phyloP scores from a whole-genome alignment of 306 rosid species.

The Carpinus fangiana region DNA sequence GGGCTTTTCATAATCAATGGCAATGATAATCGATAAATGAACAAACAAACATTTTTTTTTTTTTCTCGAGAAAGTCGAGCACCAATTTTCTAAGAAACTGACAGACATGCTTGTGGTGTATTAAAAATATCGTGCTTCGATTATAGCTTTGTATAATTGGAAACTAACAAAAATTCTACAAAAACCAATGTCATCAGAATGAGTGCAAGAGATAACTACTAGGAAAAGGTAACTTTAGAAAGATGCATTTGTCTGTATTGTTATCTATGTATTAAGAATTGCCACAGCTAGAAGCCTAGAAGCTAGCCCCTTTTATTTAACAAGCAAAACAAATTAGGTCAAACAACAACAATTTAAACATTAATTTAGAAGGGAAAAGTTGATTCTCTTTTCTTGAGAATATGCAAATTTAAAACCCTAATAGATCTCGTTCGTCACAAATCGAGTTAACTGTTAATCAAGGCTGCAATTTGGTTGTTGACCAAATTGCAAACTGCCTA shows the following conservation, averaged over 20 bases:
- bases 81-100: slow-evolving; percentile 41
- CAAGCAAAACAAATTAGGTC: slow-evolving; percentile 11
- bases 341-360: slow-evolving; percentile 12
- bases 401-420: not conserved
- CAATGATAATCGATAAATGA: slow-evolving; percentile 14
- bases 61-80: slow-evolving; percentile 35
- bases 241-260: slow-evolving; percentile 35
- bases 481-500: too few relatives aligned
- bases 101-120: slow-evolving; percentile 72
- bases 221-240: slow-evolving; percentile 30
- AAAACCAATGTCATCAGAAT: slow-evolving; percentile 26
- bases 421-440: not conserved
- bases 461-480: too few relatives aligned
- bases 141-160: slow-evolving; percentile 28
- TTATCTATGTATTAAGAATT: slow-evolving; percentile 3
- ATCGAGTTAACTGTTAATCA: not conserved
- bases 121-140: slow-evolving; percentile 22
- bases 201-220: slow-evolving; percentile 32
- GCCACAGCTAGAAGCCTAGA: not conserved
- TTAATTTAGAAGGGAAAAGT: not conserved
- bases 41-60: slow-evolving; percentile 13
- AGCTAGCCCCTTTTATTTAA: too few relatives aligned
- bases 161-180: slow-evolving; percentile 47
- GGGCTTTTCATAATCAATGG: slow-evolving; percentile 27
- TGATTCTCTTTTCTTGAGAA: not conserved